These are phyloP conservation scores for Blastomyces silverae DNA, from an alignment of 2,329 filamentous ascomycete species.

Conservation along the genomic window DNA sequence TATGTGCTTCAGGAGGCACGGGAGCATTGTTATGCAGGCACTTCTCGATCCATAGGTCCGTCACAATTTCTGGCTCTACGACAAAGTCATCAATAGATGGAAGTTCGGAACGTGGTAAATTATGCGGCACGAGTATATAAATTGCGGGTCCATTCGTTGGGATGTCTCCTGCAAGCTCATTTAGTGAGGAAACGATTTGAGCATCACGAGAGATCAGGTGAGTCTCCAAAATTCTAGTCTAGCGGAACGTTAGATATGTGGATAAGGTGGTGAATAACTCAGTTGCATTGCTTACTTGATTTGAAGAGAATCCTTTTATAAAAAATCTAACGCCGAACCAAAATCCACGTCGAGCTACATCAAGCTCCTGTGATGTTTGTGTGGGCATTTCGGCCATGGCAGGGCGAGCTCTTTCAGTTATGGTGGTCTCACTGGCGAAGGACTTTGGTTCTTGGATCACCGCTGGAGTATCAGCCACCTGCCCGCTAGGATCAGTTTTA, in stretches of 20 bases:
- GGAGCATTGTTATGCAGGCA: constrained; percentile 72
- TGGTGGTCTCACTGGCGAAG: constrained; percentile 36
- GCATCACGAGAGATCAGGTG: constrained; percentile 40
- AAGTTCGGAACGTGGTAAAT: constrained; percentile 29
- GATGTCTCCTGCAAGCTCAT: constrained; percentile 31
- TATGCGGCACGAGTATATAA: constrained; percentile 39
- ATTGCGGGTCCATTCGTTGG: constrained; percentile 23
- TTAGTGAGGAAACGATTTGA: constrained; percentile 32
- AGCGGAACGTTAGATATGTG: not conserved
- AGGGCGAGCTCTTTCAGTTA: constrained; percentile 24
- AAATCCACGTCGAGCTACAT: constrained; percentile 45
- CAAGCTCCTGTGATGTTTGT: constrained; percentile 18
- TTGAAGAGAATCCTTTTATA: constrained; percentile 53
- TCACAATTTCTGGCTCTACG: constrained; percentile 53
- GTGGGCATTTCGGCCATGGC: constrained; percentile 22
- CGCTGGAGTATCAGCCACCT: constrained; percentile 17
- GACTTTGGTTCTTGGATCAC: constrained; percentile 33
- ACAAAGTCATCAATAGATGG: constrained; percentile 38
- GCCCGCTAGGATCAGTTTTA: constrained; percentile 20
- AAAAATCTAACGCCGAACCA: constrained; percentile 51
- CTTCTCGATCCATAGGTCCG: constrained; percentile 88
- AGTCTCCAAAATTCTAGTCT: constrained; percentile 36
- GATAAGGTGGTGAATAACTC: not conserved
- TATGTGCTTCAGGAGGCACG: constrained; percentile 60
- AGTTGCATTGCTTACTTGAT: constrained; percentile 45